These are phyloP conservation scores for Miscanthus sacchariflorus DNA, from an alignment of 202 grass and related monocot genomes.

Conservation along the genomic window DNA sequence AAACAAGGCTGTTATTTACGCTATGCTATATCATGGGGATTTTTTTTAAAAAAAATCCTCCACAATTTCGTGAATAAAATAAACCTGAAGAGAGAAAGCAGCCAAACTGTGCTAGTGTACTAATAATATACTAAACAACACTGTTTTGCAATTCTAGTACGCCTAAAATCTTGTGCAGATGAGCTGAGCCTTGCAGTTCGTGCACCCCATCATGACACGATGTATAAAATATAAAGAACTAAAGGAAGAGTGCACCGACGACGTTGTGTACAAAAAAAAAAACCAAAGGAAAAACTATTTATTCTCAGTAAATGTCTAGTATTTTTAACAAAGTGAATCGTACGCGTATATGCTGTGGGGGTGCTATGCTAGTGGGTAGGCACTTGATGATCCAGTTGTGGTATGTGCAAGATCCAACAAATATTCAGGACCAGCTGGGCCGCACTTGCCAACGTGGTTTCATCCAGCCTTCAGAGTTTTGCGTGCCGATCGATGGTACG, in stretches of 20 bases:
- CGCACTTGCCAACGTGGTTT: neutral
- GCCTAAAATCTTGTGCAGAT: slow-evolving; percentile 1
- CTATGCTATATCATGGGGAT: neutral
- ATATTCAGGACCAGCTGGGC: slow-evolving; percentile 37
- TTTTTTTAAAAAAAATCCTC: neutral
- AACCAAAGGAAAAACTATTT: neutral
- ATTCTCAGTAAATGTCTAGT: slow-evolving; percentile 16
- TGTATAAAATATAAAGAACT: neutral
- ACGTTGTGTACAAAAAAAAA: neutral
- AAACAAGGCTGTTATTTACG: neutral
- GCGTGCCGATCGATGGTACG: neutral
- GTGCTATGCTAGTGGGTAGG: neutral
- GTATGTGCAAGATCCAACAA: slow-evolving; percentile 57
- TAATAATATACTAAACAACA: neutral
- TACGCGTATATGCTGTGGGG: slow-evolving; percentile 12
- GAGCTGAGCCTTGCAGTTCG: slow-evolving; percentile 7
- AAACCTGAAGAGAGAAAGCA: slow-evolving; percentile 22
- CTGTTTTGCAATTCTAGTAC: slow-evolving; percentile 6
- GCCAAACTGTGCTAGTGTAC: neutral
- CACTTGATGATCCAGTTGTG: slow-evolving; percentile 32
- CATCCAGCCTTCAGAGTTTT: neutral
- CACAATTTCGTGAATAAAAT: neutral
- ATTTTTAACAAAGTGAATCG: neutral
- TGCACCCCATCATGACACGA: slow-evolving; percentile 36
- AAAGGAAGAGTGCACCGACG: neutral